Evolutionary conservation across 345 rosid genomes (phyloP).

Genomic region (Boechera retrofracta): DNA sequence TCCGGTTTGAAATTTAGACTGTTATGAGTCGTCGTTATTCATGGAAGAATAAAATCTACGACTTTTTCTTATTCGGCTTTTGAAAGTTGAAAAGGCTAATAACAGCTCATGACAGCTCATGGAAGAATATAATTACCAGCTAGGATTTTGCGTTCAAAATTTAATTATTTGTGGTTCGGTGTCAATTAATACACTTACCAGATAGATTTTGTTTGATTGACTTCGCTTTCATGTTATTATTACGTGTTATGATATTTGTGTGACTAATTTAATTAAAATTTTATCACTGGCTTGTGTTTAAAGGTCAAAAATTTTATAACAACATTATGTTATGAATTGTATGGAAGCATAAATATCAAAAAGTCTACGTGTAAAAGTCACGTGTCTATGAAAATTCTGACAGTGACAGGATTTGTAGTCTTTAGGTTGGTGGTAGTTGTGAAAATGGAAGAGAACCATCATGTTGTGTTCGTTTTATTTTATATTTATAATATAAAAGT

Average conservation of each 20-base stretch:
- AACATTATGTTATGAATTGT: slow-evolving; percentile 2
- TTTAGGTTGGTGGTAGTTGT: slow-evolving; percentile 42
- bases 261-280: slow-evolving; percentile 4
- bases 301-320: too few relatives aligned
- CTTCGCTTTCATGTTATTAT: slow-evolving; percentile 27
- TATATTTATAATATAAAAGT: neutral
- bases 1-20: neutral
- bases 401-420: slow-evolving; percentile 27
- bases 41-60: neutral
- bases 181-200: slow-evolving; percentile 10
- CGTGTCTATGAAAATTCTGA: slow-evolving; percentile 38
- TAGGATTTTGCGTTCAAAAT: neutral
- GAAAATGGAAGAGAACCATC: slow-evolving; percentile 19
- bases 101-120: slow-evolving; percentile 31
- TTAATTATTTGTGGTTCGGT: neutral
- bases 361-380: slow-evolving; percentile 20
- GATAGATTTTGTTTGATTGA: neutral
- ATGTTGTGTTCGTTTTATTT: slow-evolving; percentile 8
- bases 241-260: slow-evolving; percentile 10
- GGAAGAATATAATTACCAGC: slow-evolving; percentile 5
- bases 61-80: slow-evolving; percentile 21
- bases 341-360: slow-evolving; percentile 28
- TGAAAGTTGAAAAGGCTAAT: slow-evolving; percentile 7
- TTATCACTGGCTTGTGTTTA: neutral
- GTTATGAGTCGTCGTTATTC: slow-evolving; percentile 21